These are phyloP conservation scores for Senna tora DNA, from an alignment of 306 rosid genomes.

Conservation along the genomic window DNA sequence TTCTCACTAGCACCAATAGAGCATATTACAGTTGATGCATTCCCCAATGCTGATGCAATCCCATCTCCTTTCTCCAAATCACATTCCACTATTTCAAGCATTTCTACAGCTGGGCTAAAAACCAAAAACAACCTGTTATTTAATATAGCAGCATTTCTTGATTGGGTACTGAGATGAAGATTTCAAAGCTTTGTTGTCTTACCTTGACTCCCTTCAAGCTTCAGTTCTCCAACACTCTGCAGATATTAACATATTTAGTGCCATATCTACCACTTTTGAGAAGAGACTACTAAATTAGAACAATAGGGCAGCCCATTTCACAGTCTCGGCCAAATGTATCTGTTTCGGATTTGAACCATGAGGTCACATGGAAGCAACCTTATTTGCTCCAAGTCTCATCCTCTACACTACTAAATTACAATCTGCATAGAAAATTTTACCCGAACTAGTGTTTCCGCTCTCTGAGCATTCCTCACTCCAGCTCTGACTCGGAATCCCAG, in stretches of 20 bases:
- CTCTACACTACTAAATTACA: slow-evolving; percentile 5
- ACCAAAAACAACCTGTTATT: slow-evolving; percentile 80
- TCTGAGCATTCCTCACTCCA: slow-evolving; percentile 77
- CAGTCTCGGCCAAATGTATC: too few relatives aligned
- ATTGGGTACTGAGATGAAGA: slow-evolving; percentile 27
- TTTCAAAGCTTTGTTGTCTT: slow-evolving; percentile 47
- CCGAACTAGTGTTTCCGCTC: slow-evolving; percentile 68
- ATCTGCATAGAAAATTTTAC: slow-evolving; percentile 46
- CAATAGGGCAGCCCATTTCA: too few relatives aligned
- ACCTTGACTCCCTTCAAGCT: slow-evolving; percentile 66
- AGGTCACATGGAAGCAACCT: too few relatives aligned
- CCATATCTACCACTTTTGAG: slow-evolving; percentile 31
- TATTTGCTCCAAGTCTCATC: too few relatives aligned
- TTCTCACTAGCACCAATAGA: slow-evolving; percentile 98
- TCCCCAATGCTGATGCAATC: slow-evolving; percentile 72
- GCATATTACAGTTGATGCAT: slow-evolving; percentile 81
- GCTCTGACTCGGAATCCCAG: slow-evolving; percentile 93
- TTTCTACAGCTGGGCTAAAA: slow-evolving; percentile 99
- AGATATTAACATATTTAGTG: slow-evolving; percentile 31
- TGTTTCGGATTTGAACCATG: too few relatives aligned
- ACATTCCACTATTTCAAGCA: slow-evolving; percentile 97
- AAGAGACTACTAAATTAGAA: slow-evolving; percentile 12
- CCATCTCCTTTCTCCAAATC: slow-evolving; percentile 78
- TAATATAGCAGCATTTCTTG: slow-evolving; percentile 47
- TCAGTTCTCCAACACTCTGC: slow-evolving; percentile 86